These are phyloP conservation scores for Stenocarpella maydis DNA, from an alignment of 2,329 filamentous ascomycete species.

Conservation along the genomic window DNA sequence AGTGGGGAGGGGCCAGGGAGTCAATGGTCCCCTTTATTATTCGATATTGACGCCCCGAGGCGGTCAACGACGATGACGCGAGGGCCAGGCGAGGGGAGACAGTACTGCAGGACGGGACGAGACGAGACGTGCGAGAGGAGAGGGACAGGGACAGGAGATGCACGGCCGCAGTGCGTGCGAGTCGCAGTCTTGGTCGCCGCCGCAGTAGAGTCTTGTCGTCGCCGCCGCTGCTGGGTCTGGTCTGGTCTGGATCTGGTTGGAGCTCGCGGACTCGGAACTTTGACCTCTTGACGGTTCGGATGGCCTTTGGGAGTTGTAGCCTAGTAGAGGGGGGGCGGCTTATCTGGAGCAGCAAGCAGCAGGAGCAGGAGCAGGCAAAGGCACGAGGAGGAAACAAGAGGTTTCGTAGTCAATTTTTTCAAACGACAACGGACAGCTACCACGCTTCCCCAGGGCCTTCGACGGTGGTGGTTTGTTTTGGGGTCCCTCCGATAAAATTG, in stretches of 20 bases:
- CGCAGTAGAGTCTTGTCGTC: background rate
- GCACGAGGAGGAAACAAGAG: background rate
- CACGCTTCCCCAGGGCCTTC: slow-evolving; percentile 7
- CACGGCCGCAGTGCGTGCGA: background rate
- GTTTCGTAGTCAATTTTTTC: slow-evolving; percentile 28
- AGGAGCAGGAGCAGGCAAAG: background rate
- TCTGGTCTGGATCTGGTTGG: background rate
- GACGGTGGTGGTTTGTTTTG: no score
- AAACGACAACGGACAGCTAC: slow-evolving; percentile 20
- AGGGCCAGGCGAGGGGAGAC: slow-evolving; percentile 28
- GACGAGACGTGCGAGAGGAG: slow-evolving; percentile 13
- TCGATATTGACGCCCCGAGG: slow-evolving; percentile 36
- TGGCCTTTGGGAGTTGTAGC: background rate
- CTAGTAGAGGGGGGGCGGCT: background rate
- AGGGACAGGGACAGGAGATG: slow-evolving; percentile 15
- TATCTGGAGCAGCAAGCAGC: background rate
- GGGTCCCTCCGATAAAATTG: no score
- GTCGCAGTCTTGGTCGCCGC: no score
- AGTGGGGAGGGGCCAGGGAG: slow-evolving; percentile 36
- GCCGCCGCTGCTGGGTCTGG: background rate
- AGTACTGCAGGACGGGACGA: background rate
- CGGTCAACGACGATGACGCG: slow-evolving; percentile 34
- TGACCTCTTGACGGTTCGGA: background rate
- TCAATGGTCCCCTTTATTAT: slow-evolving; percentile 35
- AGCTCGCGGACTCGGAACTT: slow-evolving; percentile 5